These are phyloP conservation scores for Coniferiporia sulphurascens DNA, from an alignment of 1,284 basidiomycete genomes.

Conservation along the genomic window DNA sequence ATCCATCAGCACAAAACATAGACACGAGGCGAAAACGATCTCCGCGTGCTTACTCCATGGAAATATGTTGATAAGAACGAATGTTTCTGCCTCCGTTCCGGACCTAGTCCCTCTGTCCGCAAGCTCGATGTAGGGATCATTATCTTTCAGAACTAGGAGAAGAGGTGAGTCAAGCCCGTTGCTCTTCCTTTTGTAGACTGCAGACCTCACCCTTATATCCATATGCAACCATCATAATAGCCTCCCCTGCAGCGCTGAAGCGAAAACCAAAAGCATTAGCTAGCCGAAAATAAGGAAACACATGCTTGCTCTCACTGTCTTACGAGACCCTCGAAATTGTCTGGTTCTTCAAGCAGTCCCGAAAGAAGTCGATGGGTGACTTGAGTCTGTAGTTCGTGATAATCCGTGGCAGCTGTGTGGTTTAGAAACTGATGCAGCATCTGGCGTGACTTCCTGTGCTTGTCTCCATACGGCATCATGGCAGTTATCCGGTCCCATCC, in stretches of 20 bases:
- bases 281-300: background rate
- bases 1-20: background rate
- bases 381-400: constrained; percentile 21
- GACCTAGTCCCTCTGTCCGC: constrained; percentile 11
- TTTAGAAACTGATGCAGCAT: constrained; percentile 26
- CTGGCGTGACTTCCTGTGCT: constrained; percentile 23
- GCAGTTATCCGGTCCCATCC: constrained; percentile 7
- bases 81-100: background rate
- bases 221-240: constrained; percentile 3
- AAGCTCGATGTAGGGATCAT: constrained; percentile 18
- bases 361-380: constrained; percentile 22
- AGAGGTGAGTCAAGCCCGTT: background rate
- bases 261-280: background rate
- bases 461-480: constrained; percentile 17
- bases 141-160: background rate
- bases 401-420: constrained; percentile 16
- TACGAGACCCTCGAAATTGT: constrained; percentile 24
- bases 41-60: background rate
- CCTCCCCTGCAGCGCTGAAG: background rate
- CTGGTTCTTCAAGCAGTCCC: constrained; percentile 21
- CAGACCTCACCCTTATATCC: constrained; percentile 3
- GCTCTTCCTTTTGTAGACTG: background rate
- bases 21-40: background rate
- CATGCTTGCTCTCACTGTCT: constrained; percentile 18
- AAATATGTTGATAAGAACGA: constrained; percentile 5